phyloP scores from a whole-genome alignment of 306 rosid genomes.

The Oxytropis ochrocephala region DNA sequence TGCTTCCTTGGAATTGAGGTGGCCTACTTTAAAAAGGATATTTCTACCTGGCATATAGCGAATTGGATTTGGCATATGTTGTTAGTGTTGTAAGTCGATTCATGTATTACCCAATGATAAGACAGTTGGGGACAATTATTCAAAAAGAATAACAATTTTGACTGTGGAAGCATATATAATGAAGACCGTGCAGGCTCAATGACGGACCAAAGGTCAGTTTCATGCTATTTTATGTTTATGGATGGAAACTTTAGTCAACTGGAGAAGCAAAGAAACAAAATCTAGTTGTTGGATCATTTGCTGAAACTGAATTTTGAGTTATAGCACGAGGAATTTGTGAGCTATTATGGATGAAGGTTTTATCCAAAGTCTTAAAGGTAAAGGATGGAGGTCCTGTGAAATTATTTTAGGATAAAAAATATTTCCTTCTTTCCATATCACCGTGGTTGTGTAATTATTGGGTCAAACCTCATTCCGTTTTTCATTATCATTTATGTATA shows the following conservation, averaged over 20 bases:
- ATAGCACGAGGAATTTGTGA: neutral
- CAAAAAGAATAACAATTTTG: too few relatives aligned
- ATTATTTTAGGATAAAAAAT: neutral
- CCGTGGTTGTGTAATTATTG: neutral
- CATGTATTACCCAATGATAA: too few relatives aligned
- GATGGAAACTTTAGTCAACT: neutral
- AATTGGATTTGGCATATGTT: too few relatives aligned
- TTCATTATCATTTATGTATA: neutral
- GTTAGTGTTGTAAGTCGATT: too few relatives aligned
- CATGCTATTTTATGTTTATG: neutral
- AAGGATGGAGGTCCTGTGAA: neutral
- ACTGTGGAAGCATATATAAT: too few relatives aligned
- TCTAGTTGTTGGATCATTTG: neutral
- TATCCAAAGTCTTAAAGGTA: neutral
- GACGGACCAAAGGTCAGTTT: neutral
- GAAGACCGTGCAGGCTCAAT: neutral
- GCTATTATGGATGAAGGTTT: neutral
- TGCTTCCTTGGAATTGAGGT: too few relatives aligned
- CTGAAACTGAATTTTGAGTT: neutral
- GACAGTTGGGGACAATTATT: too few relatives aligned
- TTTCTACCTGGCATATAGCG: too few relatives aligned
- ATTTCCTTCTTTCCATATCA: neutral
- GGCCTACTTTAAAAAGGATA: neutral
- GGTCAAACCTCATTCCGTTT: neutral
- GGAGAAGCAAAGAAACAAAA: neutral